Percentiles rank a stretch among this genome's conserved stretches.
Evolutionary conservation across 176 grass and related monocot genomes (phyloP).

Genomic region (Zizania latifolia): DNA sequence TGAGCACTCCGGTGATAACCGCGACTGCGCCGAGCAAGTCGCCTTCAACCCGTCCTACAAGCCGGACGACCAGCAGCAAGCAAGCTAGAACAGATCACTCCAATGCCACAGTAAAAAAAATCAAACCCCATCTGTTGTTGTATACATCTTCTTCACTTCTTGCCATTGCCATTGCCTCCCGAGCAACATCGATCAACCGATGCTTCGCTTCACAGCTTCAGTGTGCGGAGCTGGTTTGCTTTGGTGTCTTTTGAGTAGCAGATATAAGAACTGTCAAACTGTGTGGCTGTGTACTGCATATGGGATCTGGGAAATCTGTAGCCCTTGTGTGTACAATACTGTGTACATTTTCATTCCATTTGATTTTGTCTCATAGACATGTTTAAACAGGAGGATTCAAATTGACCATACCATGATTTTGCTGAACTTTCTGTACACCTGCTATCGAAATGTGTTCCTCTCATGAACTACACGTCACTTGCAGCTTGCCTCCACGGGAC

Average conservation of each 20-base stretch:
- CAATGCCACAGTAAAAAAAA: background rate
- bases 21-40: slow-evolving; percentile 59
- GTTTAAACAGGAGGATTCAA: slow-evolving; percentile 25
- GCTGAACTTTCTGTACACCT: background rate
- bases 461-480: too few species aligned
- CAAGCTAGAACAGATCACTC: slow-evolving; percentile 8
- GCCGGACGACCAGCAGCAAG: slow-evolving; percentile 26
- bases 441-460: background rate
- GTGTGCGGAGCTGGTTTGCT: background rate
- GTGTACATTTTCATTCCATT: slow-evolving; percentile 35
- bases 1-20: slow-evolving; percentile 57
- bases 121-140: background rate
- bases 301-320: slow-evolving; percentile 14
- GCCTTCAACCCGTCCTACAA: slow-evolving; percentile 60
- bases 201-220: slow-evolving; percentile 10
- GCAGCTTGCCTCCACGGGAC: too few species aligned
- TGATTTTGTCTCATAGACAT: slow-evolving; percentile 34
- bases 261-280: background rate
- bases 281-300: background rate
- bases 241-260: slow-evolving; percentile 29
- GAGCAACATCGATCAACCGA: background rate
- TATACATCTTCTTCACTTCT: background rate
- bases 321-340: slow-evolving; percentile 17
- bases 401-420: background rate
- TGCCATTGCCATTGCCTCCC: background rate